Evolutionary conservation across 2,329 filamentous ascomycete species (phyloP).

Genomic region (Clonostachys solani): DNA sequence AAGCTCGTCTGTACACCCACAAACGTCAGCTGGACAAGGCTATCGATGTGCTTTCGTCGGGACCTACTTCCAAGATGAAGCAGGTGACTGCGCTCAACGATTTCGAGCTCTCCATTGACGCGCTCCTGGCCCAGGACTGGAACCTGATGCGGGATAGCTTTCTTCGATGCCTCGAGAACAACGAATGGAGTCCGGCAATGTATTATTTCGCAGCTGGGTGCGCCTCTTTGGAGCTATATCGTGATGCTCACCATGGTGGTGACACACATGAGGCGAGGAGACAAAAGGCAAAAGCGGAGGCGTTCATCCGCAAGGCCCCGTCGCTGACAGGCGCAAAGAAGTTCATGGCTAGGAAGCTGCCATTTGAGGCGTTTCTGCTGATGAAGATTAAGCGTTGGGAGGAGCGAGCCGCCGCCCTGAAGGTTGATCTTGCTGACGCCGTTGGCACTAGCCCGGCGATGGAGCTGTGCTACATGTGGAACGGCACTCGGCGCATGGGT

Average conservation of each 20-base stretch:
- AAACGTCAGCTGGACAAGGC: slow-evolving; percentile 64
- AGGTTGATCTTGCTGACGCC: slow-evolving; percentile 70
- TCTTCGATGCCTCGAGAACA: slow-evolving; percentile 69
- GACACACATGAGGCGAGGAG: slow-evolving; percentile 40
- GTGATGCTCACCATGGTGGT: slow-evolving; percentile 39
- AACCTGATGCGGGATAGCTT: slow-evolving; percentile 70
- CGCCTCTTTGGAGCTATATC: slow-evolving; percentile 78
- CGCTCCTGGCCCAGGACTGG: slow-evolving; percentile 78
- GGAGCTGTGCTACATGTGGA: slow-evolving; percentile 96
- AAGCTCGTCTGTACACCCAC: slow-evolving; percentile 71
- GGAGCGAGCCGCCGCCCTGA: slow-evolving; percentile 62
- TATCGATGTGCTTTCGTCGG: slow-evolving; percentile 59
- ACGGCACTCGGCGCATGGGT: slow-evolving; percentile 79
- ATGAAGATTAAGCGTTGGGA: slow-evolving; percentile 90
- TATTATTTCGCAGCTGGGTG: slow-evolving; percentile 87
- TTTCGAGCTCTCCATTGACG: slow-evolving; percentile 78
- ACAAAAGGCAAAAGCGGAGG: slow-evolving; percentile 62
- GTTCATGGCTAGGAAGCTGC: slow-evolving; percentile 85
- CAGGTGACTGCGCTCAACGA: slow-evolving; percentile 81
- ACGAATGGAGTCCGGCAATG: slow-evolving; percentile 85
- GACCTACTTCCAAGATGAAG: slow-evolving; percentile 68
- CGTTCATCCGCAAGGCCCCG: slow-evolving; percentile 68
- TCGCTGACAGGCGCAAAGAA: slow-evolving; percentile 77
- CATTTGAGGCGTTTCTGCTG: slow-evolving; percentile 81
- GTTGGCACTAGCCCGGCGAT: slow-evolving; percentile 76